Evolutionary conservation across 2,329 filamentous ascomycete species (phyloP), one percentile per base, ranked within the genome.

Genomic region (Sporothrix brasiliensis): DNA sequence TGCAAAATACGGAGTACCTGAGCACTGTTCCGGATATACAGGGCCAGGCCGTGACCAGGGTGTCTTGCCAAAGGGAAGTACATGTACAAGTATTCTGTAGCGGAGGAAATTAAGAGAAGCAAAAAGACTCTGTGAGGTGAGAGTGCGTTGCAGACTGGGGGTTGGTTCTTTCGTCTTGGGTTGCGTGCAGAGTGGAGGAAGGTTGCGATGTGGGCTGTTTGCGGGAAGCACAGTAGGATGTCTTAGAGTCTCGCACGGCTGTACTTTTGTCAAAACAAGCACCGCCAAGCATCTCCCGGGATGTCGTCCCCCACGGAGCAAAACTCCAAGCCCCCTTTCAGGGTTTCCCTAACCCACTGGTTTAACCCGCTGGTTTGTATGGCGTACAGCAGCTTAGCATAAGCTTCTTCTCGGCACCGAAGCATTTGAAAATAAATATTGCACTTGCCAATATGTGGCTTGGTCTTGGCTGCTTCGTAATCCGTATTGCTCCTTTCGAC

Each of bases 221-320:
- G 52, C 66, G 66, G 66, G 66, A 68, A 58, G 50, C 66, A 68
- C 66, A 58, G 66, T 68, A 44, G 19, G 66, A 19, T 9, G n/a
- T 24, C 9, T 7, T 1, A 11, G n/a, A 54, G 24, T 2, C 10
- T 41, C 66, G 39, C 66, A 68, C 66, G 66, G 66, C 50, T 52
- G 27, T 67, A 67, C 65, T 41, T 41, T 67, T 2, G 30, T n/a
- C 13, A 54, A 67, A 67, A 44, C 50, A 60, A 60, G 67, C 54
- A 52, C 13, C 5, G 14, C 24, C 53, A 34, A 34, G 44, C 14
- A 21, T 41, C 34, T 10, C 19, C 34, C 14, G 44, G 11, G 41
- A 47, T 16, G 41, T 47, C 5, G 16, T 16, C 44, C 13, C 44
- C 14, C 16, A 49, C 11, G 41, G 41, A 47, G 41, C 41, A 16